Conservation (phyloP, 2,329 filamentous ascomycete genomes). For the Xylariales sp. region DNA sequence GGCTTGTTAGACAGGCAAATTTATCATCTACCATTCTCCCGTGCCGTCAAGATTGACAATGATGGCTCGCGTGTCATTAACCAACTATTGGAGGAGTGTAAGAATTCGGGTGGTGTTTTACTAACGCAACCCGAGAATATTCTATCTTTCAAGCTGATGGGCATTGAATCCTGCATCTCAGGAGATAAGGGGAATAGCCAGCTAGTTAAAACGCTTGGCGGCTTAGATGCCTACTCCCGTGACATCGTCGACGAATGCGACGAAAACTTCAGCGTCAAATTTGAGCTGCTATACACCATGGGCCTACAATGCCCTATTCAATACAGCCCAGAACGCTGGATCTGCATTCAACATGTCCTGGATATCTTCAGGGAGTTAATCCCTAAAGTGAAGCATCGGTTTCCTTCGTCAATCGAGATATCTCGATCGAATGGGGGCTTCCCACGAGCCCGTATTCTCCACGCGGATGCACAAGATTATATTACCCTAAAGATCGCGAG, state of each 20-base stretch:
- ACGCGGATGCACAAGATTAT: slow-evolving; percentile 44
- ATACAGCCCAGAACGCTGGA: slow-evolving; percentile 67
- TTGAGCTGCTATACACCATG: slow-evolving; percentile 73
- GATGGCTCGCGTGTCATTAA: slow-evolving; percentile 52
- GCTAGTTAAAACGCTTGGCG: slow-evolving; percentile 57
- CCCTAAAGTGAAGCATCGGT: slow-evolving; percentile 42
- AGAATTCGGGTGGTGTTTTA: slow-evolving; percentile 63
- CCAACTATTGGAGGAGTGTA: slow-evolving; percentile 59
- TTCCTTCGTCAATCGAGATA: slow-evolving; percentile 59
- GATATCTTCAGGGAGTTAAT: slow-evolving; percentile 53
- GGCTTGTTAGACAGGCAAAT: slow-evolving; percentile 66
- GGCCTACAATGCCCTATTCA: slow-evolving; percentile 64
- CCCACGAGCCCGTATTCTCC: slow-evolving; percentile 62
- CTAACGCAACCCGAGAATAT: slow-evolving; percentile 73
- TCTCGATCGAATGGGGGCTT: slow-evolving; percentile 52
- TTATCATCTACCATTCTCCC: slow-evolving; percentile 69
- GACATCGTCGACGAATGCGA: slow-evolving; percentile 76
- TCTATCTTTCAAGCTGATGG: slow-evolving; percentile 72
- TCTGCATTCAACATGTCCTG: slow-evolving; percentile 64
- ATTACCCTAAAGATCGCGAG: slow-evolving; percentile 53
- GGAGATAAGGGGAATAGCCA: slow-evolving; percentile 46
- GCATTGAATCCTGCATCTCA: slow-evolving; percentile 60
- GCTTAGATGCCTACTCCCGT: slow-evolving; percentile 57
- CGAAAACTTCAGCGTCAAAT: slow-evolving; percentile 69
- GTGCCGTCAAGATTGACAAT: slow-evolving; percentile 55